Evolutionary conservation across 2,329 filamentous ascomycete species (phyloP).

Genomic region (Alternaria ventricosa): DNA sequence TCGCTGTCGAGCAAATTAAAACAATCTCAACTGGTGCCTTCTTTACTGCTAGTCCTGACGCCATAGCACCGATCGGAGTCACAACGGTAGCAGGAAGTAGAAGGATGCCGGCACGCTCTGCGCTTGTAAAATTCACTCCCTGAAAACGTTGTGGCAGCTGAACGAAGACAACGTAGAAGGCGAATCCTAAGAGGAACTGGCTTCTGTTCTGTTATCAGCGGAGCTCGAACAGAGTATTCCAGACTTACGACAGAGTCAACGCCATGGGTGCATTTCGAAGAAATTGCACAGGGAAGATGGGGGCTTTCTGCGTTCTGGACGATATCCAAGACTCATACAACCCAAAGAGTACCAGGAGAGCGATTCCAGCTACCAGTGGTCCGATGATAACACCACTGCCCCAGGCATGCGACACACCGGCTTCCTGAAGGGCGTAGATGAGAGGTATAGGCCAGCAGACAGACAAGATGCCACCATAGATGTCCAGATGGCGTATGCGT

Average conservation of each 20-base stretch:
- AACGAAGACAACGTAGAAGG: constrained; percentile 37
- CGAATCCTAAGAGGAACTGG: constrained; percentile 38
- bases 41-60: constrained; percentile 26
- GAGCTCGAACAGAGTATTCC: not conserved
- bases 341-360: constrained; percentile 32
- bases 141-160: constrained; percentile 45
- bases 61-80: constrained; percentile 38
- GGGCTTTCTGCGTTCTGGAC: constrained; percentile 29
- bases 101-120: constrained; percentile 39
- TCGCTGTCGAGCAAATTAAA: constrained; percentile 23
- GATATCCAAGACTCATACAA: constrained; percentile 39
- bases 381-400: constrained; percentile 38
- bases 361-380: constrained; percentile 34
- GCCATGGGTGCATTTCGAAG: constrained; percentile 30
- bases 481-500: constrained; percentile 36
- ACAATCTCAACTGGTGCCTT: constrained; percentile 28
- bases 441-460: constrained; percentile 41
- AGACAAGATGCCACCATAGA: constrained; percentile 37
- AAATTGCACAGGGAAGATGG: constrained; percentile 39
- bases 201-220: constrained; percentile 12
- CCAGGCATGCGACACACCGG: constrained; percentile 33
- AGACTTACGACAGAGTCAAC: constrained; percentile 30
- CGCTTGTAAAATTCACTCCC: constrained; percentile 37
- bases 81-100: constrained; percentile 37
- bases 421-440: constrained; percentile 43